Evolutionary conservation across 2,329 filamentous ascomycete genomes (phyloP), one percentile per base, ranked within the genome.

Genomic region (Aureobasidium sp.): DNA sequence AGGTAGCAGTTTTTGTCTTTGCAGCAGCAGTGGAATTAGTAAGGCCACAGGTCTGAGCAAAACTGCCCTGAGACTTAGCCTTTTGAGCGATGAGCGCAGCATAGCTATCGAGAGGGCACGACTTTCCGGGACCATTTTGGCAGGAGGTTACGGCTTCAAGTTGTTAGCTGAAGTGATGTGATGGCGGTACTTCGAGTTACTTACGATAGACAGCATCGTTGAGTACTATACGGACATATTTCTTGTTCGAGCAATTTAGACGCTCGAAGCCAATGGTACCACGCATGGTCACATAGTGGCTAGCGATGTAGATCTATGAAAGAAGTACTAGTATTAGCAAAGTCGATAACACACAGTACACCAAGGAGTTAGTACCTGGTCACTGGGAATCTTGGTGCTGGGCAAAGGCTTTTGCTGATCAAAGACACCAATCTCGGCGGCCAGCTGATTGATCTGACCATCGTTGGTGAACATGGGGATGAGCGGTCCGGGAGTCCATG

Each of bases 211-310:
- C 79, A 8, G 81, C 82, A 61, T 87, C 84, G 67, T 88, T 87
- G 45, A 87, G 74, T 12, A 79, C 74, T 53, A 88, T 78, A 17
- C 85, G 81, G 45, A 87, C 69, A 63, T 79, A 85, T 17, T 73
- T 77, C 42, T 73, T 71, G 42, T 74, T 76, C 24, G 64, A 66
- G 60, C 85, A 88, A 64, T 76, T 82, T 63, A 88, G 72, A 9
- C 83, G 78, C 71, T 89, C 86, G 65, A 88, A 85, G 0, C 82
- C 80, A 29, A 88, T 78, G 1, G 85, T 87, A 2, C 85, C 86
- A 7, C 85, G 77, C 85, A 88, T 88, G 0, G 82, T 80, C 0
- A 81, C 79, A 53, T 84, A 82, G 54, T 80, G 77, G 15, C 79
- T 82, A 22, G 80, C 78, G n/a, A 79, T 74, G 69, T 82, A 87